phyloP scores from a whole-genome alignment of 169 alveolate genomes.

The Theileria orientalis region DNA sequence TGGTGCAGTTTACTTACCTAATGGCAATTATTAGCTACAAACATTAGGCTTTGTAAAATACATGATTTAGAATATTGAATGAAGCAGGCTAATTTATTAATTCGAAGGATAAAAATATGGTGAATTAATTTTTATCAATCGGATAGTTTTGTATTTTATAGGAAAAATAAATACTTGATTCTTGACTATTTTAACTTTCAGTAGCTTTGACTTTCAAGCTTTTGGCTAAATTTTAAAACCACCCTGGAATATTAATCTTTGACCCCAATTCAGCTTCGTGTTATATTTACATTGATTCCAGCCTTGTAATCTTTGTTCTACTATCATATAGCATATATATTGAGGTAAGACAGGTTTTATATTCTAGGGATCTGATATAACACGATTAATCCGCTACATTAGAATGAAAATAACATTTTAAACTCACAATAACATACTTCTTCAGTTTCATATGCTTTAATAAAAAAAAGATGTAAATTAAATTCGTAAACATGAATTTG shows the following conservation, averaged over 20 bases:
- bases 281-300: slow-evolving; percentile 2
- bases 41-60: not conserved
- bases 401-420: too few relatives aligned
- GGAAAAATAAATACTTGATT: not conserved
- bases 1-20: not conserved
- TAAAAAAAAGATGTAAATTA: too few relatives aligned
- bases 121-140: not conserved
- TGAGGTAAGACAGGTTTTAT: too few relatives aligned
- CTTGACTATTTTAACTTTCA: too few relatives aligned
- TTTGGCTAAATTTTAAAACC: not conserved
- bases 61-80: not conserved
- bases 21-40: too few relatives aligned
- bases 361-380: too few relatives aligned
- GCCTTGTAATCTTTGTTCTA: not conserved
- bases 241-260: not conserved
- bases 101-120: not conserved
- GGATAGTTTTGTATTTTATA: not conserved
- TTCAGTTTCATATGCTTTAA: too few relatives aligned
- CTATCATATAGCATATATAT: too few relatives aligned
- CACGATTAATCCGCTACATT: too few relatives aligned
- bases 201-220: too few relatives aligned
- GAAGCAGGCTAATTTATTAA: not conserved
- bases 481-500: too few relatives aligned
- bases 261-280: not conserved
- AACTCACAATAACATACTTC: too few relatives aligned